These are phyloP conservation scores for Coemansia sp. DNA, from an alignment of 192 early-diverging fungal genomes.

Conservation along the genomic window DNA sequence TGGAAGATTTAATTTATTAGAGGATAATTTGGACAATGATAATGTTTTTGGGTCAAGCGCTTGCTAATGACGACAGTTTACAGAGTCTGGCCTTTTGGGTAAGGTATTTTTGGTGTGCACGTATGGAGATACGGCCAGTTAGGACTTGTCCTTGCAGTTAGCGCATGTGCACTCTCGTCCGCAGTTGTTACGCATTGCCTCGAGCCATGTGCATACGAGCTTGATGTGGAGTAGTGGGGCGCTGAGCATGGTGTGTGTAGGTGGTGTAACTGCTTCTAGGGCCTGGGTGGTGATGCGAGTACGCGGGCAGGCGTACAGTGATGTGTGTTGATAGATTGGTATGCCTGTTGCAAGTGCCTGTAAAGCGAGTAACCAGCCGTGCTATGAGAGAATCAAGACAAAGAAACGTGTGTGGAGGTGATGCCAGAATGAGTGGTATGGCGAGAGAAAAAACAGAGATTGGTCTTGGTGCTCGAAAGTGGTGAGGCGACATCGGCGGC, in stretches of 20 bases:
- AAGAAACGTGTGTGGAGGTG: neutral
- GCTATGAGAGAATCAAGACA: neutral
- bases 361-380: neutral
- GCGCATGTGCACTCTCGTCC: conserved; percentile 45
- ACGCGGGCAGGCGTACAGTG: neutral
- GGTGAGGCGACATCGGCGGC: conserved; percentile 2
- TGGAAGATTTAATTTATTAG: neutral
- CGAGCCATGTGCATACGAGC: conserved; percentile 26
- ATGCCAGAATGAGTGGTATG: neutral
- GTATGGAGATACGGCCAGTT: neutral
- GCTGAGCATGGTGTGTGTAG: neutral
- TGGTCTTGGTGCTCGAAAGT: neutral
- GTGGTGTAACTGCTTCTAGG: neutral
- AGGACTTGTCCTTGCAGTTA: conserved; percentile 38
- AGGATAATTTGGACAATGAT: neutral
- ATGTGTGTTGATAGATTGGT: neutral
- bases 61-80: neutral
- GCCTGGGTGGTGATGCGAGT: neutral
- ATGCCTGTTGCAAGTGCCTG: conserved; percentile 7
- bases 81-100: neutral
- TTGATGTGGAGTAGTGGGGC: conserved; percentile 1
- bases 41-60: neutral
- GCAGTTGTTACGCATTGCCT: conserved; percentile 26
- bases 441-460: neutral
- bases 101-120: neutral